Evolutionary conservation across 176 grass and related monocot species (phyloP).

Genomic region (Tuctoria greenei): DNA sequence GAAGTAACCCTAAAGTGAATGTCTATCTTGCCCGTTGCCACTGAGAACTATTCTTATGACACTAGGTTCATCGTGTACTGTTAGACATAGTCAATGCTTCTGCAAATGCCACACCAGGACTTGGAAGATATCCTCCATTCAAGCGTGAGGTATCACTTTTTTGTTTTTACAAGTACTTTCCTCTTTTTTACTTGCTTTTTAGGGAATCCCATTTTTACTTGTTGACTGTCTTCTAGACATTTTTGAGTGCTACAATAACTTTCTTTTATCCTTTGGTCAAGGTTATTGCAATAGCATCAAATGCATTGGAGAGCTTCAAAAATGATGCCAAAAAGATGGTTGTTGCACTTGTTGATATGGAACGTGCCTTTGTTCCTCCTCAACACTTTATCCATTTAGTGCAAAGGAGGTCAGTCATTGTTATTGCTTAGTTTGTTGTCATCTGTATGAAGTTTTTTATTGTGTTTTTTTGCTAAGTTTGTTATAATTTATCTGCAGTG

Average conservation of each 20-base stretch:
- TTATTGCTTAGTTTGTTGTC: conserved; percentile 26
- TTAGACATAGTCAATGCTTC: conserved; percentile 84
- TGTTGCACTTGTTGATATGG: conserved; percentile 95
- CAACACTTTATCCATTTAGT: conserved; percentile 90
- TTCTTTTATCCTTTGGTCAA: conserved; percentile 40
- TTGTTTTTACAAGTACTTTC: too few relatives aligned
- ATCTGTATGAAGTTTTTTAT: neutral
- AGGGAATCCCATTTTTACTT: conserved; percentile 3
- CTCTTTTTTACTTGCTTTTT: neutral
- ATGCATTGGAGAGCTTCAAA: conserved; percentile 79
- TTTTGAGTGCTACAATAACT: too few relatives aligned
- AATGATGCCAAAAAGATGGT: conserved; percentile 93
- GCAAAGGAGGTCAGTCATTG: conserved; percentile 74
- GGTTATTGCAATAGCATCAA: conserved; percentile 80
- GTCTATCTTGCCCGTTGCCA: too few relatives aligned
- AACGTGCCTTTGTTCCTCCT: conserved; percentile 87
- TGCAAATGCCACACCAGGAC: conserved; percentile 87
- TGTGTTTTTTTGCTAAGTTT: neutral
- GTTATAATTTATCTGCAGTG: neutral
- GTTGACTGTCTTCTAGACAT: conserved; percentile 14
- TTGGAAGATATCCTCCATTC: conserved; percentile 89
- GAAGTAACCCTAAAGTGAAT: too few relatives aligned
- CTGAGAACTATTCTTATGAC: neutral
- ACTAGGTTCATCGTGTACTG: conserved; percentile 87
- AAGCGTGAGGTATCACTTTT: conserved; percentile 67